Conservation (phyloP, 2,329 filamentous ascomycete species). For the Aspergillus sp. region DNA sequence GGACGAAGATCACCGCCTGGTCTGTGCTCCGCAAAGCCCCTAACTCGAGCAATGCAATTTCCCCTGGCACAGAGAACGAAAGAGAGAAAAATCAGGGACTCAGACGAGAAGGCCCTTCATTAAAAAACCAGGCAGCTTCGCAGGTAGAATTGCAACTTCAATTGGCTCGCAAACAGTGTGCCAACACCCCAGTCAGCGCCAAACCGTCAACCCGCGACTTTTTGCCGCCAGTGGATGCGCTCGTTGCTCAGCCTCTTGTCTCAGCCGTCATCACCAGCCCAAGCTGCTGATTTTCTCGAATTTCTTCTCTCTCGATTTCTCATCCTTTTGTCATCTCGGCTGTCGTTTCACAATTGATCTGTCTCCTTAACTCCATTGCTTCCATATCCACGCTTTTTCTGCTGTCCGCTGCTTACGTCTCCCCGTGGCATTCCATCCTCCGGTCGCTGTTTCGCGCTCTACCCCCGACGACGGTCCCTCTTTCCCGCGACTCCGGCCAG, state of each 20-base stretch:
- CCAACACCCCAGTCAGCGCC: conserved; percentile 6
- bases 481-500: conserved; percentile 18
- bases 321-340: not conserved
- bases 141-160: not conserved
- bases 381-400: not conserved
- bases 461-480: conserved; percentile 5
- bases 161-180: not conserved
- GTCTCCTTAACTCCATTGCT: not conserved
- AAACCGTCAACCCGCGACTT: not conserved
- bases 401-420: not conserved
- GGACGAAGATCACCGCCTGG: conserved; percentile 25
- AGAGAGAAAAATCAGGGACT: not conserved
- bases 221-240: conserved; percentile 8
- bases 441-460: conserved; percentile 17
- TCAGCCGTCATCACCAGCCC: conserved; percentile 14
- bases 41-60: conserved; percentile 15
- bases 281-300: not conserved
- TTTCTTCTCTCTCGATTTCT: not conserved
- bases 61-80: not conserved
- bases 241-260: conserved; percentile 20
- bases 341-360: not conserved
- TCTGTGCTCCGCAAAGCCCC: conserved; percentile 23
- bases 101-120: not conserved
- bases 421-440: not conserved
- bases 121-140: not conserved